Conservation (phyloP, 257 asterid species). For the Jasminum sambac region DNA sequence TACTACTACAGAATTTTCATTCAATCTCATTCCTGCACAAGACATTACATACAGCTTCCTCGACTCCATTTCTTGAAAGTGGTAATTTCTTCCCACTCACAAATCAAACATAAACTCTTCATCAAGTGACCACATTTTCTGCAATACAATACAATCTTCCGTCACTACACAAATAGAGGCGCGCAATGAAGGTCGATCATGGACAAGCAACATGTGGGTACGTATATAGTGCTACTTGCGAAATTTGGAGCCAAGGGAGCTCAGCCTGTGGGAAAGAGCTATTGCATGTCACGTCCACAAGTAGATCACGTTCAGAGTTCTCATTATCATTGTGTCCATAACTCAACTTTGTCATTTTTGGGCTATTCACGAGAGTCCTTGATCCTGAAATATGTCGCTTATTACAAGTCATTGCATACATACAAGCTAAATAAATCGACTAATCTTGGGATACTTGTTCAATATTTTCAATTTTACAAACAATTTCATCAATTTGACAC, state of each 20-base stretch:
- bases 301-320: slow-evolving; percentile 61
- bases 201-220: slow-evolving; percentile 43
- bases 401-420: slow-evolving; percentile 17
- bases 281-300: slow-evolving; percentile 64
- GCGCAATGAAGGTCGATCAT: too few species aligned
- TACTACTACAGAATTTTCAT: neutral
- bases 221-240: slow-evolving; percentile 56
- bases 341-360: slow-evolving; percentile 41
- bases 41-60: neutral
- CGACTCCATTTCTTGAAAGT: neutral
- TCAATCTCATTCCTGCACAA: slow-evolving; percentile 2
- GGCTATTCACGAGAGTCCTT: slow-evolving; percentile 51
- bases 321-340: slow-evolving; percentile 53
- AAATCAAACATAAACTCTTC: neutral
- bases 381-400: slow-evolving; percentile 45
- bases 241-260: slow-evolving; percentile 49
- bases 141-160: slow-evolving; percentile 46
- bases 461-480: neutral
- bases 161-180: slow-evolving; percentile 34
- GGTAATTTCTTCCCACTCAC: neutral
- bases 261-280: slow-evolving; percentile 77
- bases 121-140: slow-evolving; percentile 10
- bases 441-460: neutral
- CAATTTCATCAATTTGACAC: neutral
- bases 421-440: neutral